phyloP scores from a whole-genome alignment of 169 alveolate genomes.

The Cyclospora cayetanensis region DNA sequence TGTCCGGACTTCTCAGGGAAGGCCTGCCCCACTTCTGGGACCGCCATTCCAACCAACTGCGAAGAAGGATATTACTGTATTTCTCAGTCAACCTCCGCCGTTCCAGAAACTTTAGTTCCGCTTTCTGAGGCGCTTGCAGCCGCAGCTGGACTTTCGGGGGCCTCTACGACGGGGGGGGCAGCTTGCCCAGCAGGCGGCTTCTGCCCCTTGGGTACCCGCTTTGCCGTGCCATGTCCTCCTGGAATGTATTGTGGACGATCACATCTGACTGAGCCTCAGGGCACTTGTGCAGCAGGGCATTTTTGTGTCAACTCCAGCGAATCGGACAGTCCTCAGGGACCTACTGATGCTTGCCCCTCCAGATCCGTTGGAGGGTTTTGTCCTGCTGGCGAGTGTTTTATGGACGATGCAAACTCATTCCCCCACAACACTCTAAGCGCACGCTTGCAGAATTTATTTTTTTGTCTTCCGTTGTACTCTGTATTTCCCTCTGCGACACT shows the following conservation, averaged over 20 bases:
- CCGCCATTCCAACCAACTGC: neutral
- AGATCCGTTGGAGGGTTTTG: neutral
- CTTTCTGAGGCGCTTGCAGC: neutral
- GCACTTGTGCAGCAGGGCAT: conserved; percentile 56
- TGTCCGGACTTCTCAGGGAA: conserved; percentile 34
- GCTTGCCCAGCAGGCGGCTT: conserved; percentile 74
- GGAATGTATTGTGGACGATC: conserved; percentile 64
- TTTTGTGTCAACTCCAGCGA: neutral
- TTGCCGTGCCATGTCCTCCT: conserved; percentile 59
- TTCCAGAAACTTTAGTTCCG: neutral
- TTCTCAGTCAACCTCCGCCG: neutral
- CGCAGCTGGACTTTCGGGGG: conserved; percentile 24
- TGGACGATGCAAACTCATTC: no score
- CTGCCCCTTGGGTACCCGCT: conserved; percentile 78
- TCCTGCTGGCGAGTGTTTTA: conserved; percentile 5
- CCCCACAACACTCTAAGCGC: no score
- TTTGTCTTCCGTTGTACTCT: no score
- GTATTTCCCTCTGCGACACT: no score
- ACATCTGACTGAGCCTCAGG: conserved; percentile 26
- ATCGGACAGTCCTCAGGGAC: conserved; percentile 31
- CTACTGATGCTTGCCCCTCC: conserved; percentile 20
- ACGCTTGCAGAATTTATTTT: no score
- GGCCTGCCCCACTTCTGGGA: conserved; percentile 11
- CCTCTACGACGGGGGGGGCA: conserved; percentile 16
- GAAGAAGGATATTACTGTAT: neutral